Evolutionary conservation across 805 yeast genomes (phyloP), one percentile per base, ranked within the genome.

Genomic region (Deakozyma indianensis): DNA sequence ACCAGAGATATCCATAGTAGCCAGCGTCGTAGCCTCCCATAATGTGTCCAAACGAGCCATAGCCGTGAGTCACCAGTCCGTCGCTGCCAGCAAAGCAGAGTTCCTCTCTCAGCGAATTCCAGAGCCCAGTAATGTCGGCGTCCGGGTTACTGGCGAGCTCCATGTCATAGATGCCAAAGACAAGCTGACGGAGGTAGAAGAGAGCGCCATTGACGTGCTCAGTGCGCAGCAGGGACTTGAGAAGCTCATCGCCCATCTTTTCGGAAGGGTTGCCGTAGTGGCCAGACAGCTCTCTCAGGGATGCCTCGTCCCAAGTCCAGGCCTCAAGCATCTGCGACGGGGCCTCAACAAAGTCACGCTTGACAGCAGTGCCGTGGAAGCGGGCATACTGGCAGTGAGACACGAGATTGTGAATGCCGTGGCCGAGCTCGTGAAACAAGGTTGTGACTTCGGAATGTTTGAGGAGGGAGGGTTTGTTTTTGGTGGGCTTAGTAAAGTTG

Each of bases 241-340:
- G 68, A 45, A 81, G 62, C 2, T 67, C 69, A 44, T 77, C 80
- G 22, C 74, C 71, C 25, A 85, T 71, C 29, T 71, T 65, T 55
- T 73, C 75, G 22, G 76, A 75, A 2, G 79, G 68, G 45, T 71
- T 65, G 35, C 61, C 44, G 59, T 80, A 83, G 60, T 85, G 95
- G 20, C 73, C 67, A 0, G 90, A 78, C 45, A 85, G 63, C 7
- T 59, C 56, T 16, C 24, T 22, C 51, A 85, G 66, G 60, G 77
- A 79, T 35, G 69, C 64, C 45, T 70, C 70, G 45, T 79, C 73
- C 94, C 95, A 85, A 32, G 88, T 80, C 85, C 92, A 85, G 61
- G 77, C 82, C 62, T 85, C 95, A 54, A 85, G 68, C 78, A 85
- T 75, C 65, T 85, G 95, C 1, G 94, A 84, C 23, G 95, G 95